phyloP scores from a whole-genome alignment of 768 basidiomycete genomes.

The Flagelloscypha sp. region DNA sequence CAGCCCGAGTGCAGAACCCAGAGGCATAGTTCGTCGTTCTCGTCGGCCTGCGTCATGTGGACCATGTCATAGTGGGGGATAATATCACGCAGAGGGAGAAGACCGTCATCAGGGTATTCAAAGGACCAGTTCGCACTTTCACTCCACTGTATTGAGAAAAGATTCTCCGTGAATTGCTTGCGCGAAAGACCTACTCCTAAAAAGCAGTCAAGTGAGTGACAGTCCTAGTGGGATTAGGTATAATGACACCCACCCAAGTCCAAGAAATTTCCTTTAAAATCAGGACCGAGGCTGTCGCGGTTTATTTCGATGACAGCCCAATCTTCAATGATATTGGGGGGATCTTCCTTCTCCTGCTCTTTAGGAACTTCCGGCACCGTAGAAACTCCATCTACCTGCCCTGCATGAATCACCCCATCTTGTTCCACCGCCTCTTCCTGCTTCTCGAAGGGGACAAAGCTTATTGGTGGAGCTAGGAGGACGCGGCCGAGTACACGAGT shows the following conservation, averaged over 20 bases:
- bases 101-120: conserved; percentile 21
- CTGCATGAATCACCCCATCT: too few species aligned
- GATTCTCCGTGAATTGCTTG: conserved; percentile 9
- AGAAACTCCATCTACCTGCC: too few species aligned
- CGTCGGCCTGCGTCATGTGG: conserved; percentile 15
- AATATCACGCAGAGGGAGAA: conserved; percentile 17
- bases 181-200: conserved; percentile 8
- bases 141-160: conserved; percentile 11
- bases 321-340: conserved; percentile 21
- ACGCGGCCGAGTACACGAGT: conserved; percentile 22
- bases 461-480: conserved; percentile 19
- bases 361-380: too few species aligned
- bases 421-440: too few species aligned
- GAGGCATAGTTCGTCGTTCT: conserved; percentile 18
- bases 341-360: too few species aligned
- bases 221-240: conserved; percentile 16
- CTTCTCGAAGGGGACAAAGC: conserved; percentile 7
- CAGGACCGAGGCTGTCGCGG: conserved; percentile 13
- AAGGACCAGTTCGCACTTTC: conserved; percentile 14
- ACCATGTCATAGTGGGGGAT: conserved; percentile 22
- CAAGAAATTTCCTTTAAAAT: conserved; percentile 21
- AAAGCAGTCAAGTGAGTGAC: conserved; percentile 15
- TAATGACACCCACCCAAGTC: conserved; percentile 21
- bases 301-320: conserved; percentile 18
- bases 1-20: conserved; percentile 27